Base-by-base conservation (phyloP, 441 rosid species). In the Corymbia calophylla region DNA sequence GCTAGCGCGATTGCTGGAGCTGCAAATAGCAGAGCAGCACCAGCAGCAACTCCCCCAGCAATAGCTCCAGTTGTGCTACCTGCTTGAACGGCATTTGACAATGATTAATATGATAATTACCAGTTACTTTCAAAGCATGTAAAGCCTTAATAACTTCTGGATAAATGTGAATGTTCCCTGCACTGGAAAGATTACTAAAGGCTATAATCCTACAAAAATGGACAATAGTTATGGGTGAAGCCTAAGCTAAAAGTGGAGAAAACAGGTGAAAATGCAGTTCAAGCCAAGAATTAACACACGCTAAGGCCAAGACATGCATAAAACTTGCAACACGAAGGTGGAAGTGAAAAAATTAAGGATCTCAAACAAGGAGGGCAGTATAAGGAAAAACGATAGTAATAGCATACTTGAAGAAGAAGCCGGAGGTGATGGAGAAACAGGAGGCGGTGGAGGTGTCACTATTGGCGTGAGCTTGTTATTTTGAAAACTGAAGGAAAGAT, bases 11-110 rank as follows among this genome's bases (percentile, higher is more conserved):
- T 94, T 91, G 97, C 99, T 49, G 99, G 98, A 81, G 95, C 97
- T 86, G 98, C 99, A 93, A 97, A 96, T 88, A 97, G 92, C 92
- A 97, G 93, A 68, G 99, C 99, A 91, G 99, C 98, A 87, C 98
- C 99, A 60, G 98, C 98, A 92, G 99, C 98, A 87, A 97, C 98
- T 88, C 99, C 99, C 68, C 99, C 99, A 54, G 98, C 99, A 91
- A 97, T 97, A 90, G 96, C 95, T 91, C 96, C 98, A 87, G 96
- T 96, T 47, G 92, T 94, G 47, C 92, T 92, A 92, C 94, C 99
- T 97, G 88, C 88, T 90, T 88, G 55, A 81, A 89, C n/a, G 62
- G 87, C 25, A 88, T 88, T 54, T 31, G 39, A 88, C 68, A 54
- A 39, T 49, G 66, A 87, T 49, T 64, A 44, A 87, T 60, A 86